phyloP scores from a whole-genome alignment of 73 alveolate species.

The Paramecium primaurelia region DNA sequence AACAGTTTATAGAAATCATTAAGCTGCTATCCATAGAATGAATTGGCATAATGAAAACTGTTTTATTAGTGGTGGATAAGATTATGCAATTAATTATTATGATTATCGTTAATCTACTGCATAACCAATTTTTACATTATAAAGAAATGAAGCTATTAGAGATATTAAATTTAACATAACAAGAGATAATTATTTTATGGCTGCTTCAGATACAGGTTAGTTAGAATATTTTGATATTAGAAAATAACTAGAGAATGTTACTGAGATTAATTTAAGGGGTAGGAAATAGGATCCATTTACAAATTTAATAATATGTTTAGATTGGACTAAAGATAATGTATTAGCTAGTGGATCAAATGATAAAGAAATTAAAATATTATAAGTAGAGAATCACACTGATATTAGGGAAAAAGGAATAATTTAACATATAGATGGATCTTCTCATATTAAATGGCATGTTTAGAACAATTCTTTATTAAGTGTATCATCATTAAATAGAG shows the following conservation, averaged over 20 bases:
- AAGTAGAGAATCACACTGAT: neutral
- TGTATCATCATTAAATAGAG: slow-evolving; percentile 37
- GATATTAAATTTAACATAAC: neutral
- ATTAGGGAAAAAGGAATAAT: neutral
- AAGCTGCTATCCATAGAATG: slow-evolving; percentile 7
- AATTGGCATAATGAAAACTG: slow-evolving; percentile 32
- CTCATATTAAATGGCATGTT: slow-evolving; percentile 14
- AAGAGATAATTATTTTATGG: neutral
- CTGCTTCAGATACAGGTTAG: neutral
- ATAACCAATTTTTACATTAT: neutral
- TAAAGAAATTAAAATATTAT: slow-evolving; percentile 15
- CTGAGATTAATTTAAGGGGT: neutral
- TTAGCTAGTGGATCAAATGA: slow-evolving; percentile 48
- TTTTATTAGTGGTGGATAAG: slow-evolving; percentile 9
- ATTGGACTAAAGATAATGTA: neutral
- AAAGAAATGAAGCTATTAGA: neutral
- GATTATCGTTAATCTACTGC: neutral
- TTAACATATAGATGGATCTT: slow-evolving; percentile 27
- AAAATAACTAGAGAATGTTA: neutral
- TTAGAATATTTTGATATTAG: slow-evolving; percentile 31
- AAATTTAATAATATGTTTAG: neutral
- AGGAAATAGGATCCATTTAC: neutral
- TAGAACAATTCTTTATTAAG: neutral
- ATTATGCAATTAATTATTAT: neutral
- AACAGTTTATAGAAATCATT: neutral